These are phyloP conservation scores for Phoma sp. DNA, from an alignment of 2,329 filamentous ascomycete genomes.

Conservation along the genomic window DNA sequence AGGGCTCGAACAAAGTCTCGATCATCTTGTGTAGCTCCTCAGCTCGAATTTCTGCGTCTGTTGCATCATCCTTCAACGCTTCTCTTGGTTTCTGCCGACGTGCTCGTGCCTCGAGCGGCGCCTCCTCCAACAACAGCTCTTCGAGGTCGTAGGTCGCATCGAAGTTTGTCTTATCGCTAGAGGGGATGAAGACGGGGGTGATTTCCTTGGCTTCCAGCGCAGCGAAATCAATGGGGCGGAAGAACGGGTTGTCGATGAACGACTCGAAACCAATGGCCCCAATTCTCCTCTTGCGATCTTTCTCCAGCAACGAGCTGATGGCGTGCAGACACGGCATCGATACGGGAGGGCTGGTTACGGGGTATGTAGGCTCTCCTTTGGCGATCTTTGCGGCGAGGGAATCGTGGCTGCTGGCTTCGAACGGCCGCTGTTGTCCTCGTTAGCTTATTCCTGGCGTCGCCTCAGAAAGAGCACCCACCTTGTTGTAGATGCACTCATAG, in stretches of 20 bases:
- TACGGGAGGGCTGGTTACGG: constrained; percentile 90
- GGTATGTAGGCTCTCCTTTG: constrained; percentile 82
- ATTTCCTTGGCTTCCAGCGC: constrained; percentile 85
- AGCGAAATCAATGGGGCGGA: constrained; percentile 82
- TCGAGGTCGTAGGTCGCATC: constrained; percentile 98
- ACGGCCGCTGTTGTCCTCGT: constrained; percentile 71
- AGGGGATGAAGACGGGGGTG: constrained; percentile 89
- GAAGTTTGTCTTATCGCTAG: constrained; percentile 98
- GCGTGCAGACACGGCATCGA: constrained; percentile 87
- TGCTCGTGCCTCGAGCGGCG: constrained; percentile 89
- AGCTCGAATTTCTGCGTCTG: constrained; percentile 90
- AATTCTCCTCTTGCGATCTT: constrained; percentile 79
- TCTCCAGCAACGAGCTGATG: constrained; percentile 81
- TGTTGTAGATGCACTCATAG: constrained; percentile 99
- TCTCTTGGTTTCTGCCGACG: constrained; percentile 93
- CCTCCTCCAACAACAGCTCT: constrained; percentile 90
- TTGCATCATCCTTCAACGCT: constrained; percentile 90
- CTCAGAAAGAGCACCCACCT: constrained; percentile 61
- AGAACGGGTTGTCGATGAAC: constrained; percentile 89
- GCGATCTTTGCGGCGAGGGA: constrained; percentile 80
- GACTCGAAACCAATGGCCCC: constrained; percentile 82
- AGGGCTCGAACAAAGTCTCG: constrained; percentile 90
- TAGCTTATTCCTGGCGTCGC: neutral
- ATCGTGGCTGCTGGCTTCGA: constrained; percentile 87
- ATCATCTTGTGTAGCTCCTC: constrained; percentile 95